Percentiles rank a stretch among this genome's conserved stretches.
These are phyloP conservation scores for Balamuthia mandrillaris DNA, from an alignment of 208 protist genomes.

Conservation along the genomic window DNA sequence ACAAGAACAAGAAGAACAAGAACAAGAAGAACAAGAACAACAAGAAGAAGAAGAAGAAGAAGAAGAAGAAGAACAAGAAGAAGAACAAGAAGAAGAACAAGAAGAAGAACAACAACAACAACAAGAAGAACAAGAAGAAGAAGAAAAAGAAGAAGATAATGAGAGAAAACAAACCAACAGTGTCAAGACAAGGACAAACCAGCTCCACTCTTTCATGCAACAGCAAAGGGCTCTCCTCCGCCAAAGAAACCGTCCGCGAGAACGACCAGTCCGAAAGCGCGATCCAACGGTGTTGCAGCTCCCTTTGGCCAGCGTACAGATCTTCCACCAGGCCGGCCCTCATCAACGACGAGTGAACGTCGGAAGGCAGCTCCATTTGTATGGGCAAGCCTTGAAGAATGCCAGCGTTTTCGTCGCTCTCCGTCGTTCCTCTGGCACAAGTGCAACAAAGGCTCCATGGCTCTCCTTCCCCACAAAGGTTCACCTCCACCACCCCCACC, in stretches of 20 bases:
- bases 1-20: neutral
- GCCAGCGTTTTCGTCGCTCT: neutral
- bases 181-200: neutral
- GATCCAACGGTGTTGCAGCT: slow-evolving; percentile 7
- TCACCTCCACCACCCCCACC: neutral
- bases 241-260: neutral
- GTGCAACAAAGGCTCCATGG: neutral
- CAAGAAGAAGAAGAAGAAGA: neutral
- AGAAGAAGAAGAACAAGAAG: neutral
- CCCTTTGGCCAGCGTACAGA: neutral
- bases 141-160: neutral
- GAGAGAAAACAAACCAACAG: neutral
- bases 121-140: neutral
- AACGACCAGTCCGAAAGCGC: neutral
- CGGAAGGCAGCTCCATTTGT: too few species aligned
- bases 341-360: too few species aligned
- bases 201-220: slow-evolving; percentile 6
- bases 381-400: neutral
- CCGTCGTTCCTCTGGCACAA: neutral
- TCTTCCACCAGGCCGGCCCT: neutral
- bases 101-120: neutral
- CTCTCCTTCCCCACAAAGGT: neutral
- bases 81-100: neutral
- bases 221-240: neutral
- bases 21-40: neutral